phyloP scores from a whole-genome alignment of 441 rosid genomes.

The Populus hybrid region DNA sequence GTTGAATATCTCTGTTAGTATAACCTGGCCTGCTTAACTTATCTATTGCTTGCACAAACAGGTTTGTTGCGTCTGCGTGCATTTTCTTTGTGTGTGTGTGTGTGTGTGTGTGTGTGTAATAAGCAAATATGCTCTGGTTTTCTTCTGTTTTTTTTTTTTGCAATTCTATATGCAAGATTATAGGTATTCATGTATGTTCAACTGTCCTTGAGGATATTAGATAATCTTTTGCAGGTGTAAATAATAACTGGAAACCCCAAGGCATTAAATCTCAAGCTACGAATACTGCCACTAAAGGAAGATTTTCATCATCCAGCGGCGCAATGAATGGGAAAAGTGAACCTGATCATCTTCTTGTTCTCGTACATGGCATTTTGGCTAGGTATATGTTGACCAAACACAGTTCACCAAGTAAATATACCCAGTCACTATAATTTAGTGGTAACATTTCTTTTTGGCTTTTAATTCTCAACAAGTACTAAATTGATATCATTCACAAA shows the following conservation, averaged over 20 bases:
- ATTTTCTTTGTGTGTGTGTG: too few relatives aligned
- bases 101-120: not conserved
- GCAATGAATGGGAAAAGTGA: constrained; percentile 39
- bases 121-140: not conserved
- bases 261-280: constrained; percentile 54
- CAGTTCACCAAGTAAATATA: constrained; percentile 3
- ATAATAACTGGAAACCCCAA: constrained; percentile 45
- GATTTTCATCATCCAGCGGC: constrained; percentile 34
- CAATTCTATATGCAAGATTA: not conserved
- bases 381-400: constrained; percentile 44
- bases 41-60: not conserved
- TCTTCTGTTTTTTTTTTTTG: not conserved
- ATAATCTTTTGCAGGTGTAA: constrained; percentile 42
- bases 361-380: constrained; percentile 90
- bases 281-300: constrained; percentile 56
- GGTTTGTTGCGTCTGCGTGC: not conserved
- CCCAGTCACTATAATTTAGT: not conserved
- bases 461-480: constrained; percentile 8
- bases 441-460: constrained; percentile 15
- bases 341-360: constrained; percentile 96
- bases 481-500: constrained; percentile 19
- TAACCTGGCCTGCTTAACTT: not conserved
- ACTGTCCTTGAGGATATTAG: not conserved
- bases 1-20: not conserved
- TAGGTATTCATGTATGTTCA: not conserved